Base-by-base conservation (phyloP, 768 basidiomycete species). In the Lenzites betulinus region DNA sequence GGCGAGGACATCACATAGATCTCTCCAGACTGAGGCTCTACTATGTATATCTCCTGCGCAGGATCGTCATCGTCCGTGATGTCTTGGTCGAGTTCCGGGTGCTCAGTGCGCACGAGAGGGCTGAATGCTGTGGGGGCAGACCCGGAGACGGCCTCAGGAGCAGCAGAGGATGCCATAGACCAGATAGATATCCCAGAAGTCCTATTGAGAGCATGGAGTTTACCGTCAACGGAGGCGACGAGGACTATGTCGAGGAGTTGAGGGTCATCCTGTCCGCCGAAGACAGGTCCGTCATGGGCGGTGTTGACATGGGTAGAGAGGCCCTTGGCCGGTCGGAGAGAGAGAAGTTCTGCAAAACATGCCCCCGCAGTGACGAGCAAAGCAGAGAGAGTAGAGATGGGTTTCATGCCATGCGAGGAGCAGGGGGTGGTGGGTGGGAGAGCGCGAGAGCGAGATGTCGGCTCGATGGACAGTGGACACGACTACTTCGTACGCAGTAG, bases 1-100 rank as follows among this genome's bases (percentile, higher is more conserved):
- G 87, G 86, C 0, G 84, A 82, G 7, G 86, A 75, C 77, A 93
- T 87, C 60, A 97, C 86, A 72, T 91, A 98, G 65, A 98, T 92
- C 68, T 93, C 90, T 7, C 96, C 96, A 5, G 91, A 89, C 78
- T 95, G 91, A 0, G 96, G 96, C 69, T 98, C 96, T 53, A 98
- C 91, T 61, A 98, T 88, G 75, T 96, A 98, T 44, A 89, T 83
- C 71, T 93, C 92, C 66, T 85, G 83, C 26, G 76, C 72, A 0
- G 73, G 69, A 55, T 76, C 71, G 49, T 82, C 81, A 26, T 76
- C 74, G 63, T 88, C 87, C 12, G 74, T 79, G 46, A 81, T 66
- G 64, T 89, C 86, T 7, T 81, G 77, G 69, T 89, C 84, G 47
- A 78, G 69, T 44, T 85, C 76, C 12, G 80, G 71, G 66, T 91